Evolutionary conservation across 23 red algal genomes (phyloP).

Genomic region (Gracilaria caudata): DNA sequence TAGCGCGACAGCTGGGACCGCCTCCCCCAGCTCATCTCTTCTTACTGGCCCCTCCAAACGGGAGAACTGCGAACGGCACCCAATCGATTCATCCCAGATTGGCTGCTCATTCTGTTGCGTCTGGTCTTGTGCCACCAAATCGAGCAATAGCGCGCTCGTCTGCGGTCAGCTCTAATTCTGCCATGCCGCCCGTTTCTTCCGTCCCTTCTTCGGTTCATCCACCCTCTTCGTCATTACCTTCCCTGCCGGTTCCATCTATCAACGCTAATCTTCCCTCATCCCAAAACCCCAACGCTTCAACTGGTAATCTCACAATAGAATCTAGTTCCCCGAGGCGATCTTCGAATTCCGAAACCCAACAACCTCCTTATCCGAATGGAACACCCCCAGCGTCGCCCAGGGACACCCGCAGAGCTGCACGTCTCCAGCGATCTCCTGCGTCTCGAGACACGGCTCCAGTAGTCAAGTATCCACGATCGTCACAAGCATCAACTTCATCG

Average conservation of each 20-base stretch:
- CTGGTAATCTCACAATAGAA: background rate
- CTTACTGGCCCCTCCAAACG: conserved; percentile 35
- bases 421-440: conserved; percentile 19
- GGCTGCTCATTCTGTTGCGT: conserved; percentile 29
- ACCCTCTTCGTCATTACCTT: background rate
- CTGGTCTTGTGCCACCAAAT: conserved; percentile 15
- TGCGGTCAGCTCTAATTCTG: background rate
- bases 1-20: conserved; percentile 78
- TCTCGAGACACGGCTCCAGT: background rate
- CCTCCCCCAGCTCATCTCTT: conserved; percentile 93
- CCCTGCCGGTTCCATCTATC: background rate
- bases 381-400: conserved; percentile 17
- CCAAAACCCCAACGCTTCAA: conserved; percentile 10
- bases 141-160: background rate
- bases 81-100: conserved; percentile 28
- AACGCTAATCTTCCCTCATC: background rate
- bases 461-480: background rate
- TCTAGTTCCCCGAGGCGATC: conserved; percentile 1
- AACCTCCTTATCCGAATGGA: background rate
- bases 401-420: background rate
- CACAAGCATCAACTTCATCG: conserved; percentile 3
- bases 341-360: background rate
- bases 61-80: background rate
- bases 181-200: background rate
- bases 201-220: conserved; percentile 3